Conservation (phyloP, 2,329 filamentous ascomycete species). For the Aphanoascus verrucosus region DNA sequence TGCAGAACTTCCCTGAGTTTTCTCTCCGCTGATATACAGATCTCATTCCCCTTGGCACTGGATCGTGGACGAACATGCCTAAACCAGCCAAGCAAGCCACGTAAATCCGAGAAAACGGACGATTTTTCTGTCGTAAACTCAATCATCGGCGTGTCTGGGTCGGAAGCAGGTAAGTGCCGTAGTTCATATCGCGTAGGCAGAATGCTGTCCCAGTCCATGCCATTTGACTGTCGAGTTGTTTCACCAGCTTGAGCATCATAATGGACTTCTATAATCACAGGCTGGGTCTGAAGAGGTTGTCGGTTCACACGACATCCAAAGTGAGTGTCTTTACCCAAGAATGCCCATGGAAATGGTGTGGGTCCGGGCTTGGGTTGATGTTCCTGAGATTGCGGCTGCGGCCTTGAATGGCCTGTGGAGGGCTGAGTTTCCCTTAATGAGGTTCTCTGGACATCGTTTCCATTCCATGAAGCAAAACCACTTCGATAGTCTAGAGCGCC, state of each 20-base stretch:
- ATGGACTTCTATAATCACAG: constrained; percentile 32
- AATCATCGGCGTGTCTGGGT: neutral
- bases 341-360: constrained; percentile 18
- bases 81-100: constrained; percentile 29
- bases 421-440: neutral
- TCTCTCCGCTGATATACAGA: constrained; percentile 26
- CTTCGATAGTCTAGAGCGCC: constrained; percentile 18
- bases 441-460: constrained; percentile 2
- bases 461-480: constrained; percentile 16
- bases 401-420: neutral
- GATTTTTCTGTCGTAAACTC: constrained; percentile 7
- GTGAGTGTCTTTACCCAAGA: constrained; percentile 22
- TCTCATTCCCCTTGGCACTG: neutral
- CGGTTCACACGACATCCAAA: constrained; percentile 9
- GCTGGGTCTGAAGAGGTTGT: constrained; percentile 25
- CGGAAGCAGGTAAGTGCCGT: neutral
- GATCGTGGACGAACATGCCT: constrained; percentile 20
- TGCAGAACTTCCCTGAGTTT: constrained; percentile 30
- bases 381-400: constrained; percentile 23
- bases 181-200: neutral
- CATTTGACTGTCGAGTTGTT: constrained; percentile 14
- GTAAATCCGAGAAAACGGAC: constrained; percentile 23
- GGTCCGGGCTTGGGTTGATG: constrained; percentile 16
- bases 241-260: constrained; percentile 28
- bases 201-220: neutral